phyloP scores from a whole-genome alignment of 164 flowering plant species.

The Aristolochia contorta region DNA sequence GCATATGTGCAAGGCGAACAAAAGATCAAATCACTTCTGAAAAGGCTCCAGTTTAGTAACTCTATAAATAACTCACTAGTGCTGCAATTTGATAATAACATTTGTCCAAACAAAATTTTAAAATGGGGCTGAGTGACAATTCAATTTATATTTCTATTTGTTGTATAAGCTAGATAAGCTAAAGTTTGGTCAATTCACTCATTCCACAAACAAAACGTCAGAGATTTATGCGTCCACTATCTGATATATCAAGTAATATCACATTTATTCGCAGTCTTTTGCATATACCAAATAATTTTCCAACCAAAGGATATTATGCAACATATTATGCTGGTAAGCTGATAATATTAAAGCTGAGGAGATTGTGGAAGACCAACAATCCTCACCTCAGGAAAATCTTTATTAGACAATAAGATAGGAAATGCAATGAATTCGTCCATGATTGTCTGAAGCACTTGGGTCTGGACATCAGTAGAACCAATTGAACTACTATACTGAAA shows the following conservation, averaged over 20 bases:
- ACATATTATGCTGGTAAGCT: not conserved
- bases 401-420: constrained; percentile 53
- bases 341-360: not conserved
- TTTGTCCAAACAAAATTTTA: not conserved
- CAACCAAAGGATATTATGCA: not conserved
- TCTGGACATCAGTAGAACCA: constrained; percentile 18
- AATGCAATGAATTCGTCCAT: constrained; percentile 58
- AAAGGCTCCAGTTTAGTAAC: not conserved
- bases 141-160: too few relatives aligned
- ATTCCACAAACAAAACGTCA: not conserved
- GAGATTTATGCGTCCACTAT: not conserved
- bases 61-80: too few relatives aligned
- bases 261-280: not conserved
- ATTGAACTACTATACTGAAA: constrained; percentile 32
- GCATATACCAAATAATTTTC: not conserved
- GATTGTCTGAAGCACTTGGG: constrained; percentile 26
- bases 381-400: constrained; percentile 41
- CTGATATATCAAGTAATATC: not conserved
- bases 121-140: not conserved
- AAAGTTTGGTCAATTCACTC: not conserved
- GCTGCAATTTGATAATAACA: not conserved
- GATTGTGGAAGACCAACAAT: not conserved
- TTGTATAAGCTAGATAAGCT: not conserved
- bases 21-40: not conserved
- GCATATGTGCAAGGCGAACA: constrained; percentile 4